phyloP scores from a whole-genome alignment of 441 rosid genomes.

The Adansonia gregorii region DNA sequence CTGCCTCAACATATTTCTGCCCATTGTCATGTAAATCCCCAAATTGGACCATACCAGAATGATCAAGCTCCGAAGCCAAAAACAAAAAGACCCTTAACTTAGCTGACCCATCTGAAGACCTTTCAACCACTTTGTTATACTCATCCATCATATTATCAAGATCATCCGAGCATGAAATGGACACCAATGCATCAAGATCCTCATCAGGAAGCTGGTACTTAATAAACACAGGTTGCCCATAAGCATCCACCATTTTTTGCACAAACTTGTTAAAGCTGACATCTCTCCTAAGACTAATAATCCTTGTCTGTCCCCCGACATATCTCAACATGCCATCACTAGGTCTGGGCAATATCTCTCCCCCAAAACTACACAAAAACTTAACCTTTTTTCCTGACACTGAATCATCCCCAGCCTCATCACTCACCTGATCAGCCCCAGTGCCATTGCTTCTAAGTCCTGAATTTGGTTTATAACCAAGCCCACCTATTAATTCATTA shows the following conservation, averaged over 20 bases:
- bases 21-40: constrained; percentile 60
- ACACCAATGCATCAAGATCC: constrained; percentile 83
- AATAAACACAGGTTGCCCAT: constrained; percentile 59
- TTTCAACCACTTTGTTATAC: constrained; percentile 62
- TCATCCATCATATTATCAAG: constrained; percentile 86
- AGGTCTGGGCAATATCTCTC: constrained; percentile 79
- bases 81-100: constrained; percentile 70
- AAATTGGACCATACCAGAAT: constrained; percentile 49
- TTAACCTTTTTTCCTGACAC: constrained; percentile 62
- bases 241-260: constrained; percentile 58
- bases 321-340: constrained; percentile 77
- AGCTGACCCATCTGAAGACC: constrained; percentile 64
- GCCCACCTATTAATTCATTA: constrained; percentile 29
- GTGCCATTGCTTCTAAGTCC: constrained; percentile 43
- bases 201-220: constrained; percentile 86
- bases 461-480: constrained; percentile 36
- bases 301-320: constrained; percentile 80
- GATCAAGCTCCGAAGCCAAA: constrained; percentile 54
- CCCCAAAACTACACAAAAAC: constrained; percentile 77
- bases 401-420: constrained; percentile 62
- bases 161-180: constrained; percentile 76
- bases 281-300: constrained; percentile 59
- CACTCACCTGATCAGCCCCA: constrained; percentile 48
- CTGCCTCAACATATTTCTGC: constrained; percentile 70
- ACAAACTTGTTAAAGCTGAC: constrained; percentile 53